phyloP scores from a whole-genome alignment of 2,329 filamentous ascomycete species.

The Fusarium piperis region DNA sequence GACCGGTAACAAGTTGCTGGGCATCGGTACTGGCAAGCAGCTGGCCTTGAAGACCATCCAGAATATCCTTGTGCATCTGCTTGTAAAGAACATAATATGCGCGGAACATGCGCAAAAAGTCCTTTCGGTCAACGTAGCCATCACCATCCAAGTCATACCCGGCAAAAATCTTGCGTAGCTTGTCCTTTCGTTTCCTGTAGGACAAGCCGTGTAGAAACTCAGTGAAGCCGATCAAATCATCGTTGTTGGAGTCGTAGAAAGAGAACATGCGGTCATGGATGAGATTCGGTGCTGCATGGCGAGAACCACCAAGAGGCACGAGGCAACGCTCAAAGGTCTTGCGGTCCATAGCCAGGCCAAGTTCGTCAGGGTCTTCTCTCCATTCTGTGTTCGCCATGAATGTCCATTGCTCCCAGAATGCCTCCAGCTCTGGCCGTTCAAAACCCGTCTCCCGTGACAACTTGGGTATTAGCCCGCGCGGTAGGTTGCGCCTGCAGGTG shows the following conservation, averaged over 20 bases:
- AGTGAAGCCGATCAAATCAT: constrained; percentile 89
- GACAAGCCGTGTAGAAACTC: constrained; percentile 90
- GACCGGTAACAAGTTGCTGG: constrained; percentile 77
- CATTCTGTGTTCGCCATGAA: constrained; percentile 90
- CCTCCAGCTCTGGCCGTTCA: constrained; percentile 88
- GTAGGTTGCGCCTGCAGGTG: constrained; percentile 73
- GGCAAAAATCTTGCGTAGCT: constrained; percentile 79
- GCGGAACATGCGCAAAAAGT: constrained; percentile 90
- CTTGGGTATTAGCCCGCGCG: constrained; percentile 72
- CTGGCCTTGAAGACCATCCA: constrained; percentile 81
- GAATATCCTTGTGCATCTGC: constrained; percentile 86
- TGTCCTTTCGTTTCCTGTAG: constrained; percentile 73
- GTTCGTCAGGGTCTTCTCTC: constrained; percentile 79
- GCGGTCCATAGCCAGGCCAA: constrained; percentile 87
- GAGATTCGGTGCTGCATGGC: constrained; percentile 82
- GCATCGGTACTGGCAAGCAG: constrained; percentile 79
- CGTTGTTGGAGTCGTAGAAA: constrained; percentile 92
- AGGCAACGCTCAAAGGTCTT: constrained; percentile 93
- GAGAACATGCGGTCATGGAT: constrained; percentile 97
- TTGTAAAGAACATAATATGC: constrained; percentile 93
- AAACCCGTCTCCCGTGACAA: constrained; percentile 78
- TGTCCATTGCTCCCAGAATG: constrained; percentile 96
- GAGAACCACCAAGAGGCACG: constrained; percentile 82
- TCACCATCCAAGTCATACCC: constrained; percentile 93
- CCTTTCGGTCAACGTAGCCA: constrained; percentile 83